These are phyloP conservation scores for Penicillium maclennaniae DNA, from an alignment of 495 filamentous ascomycete species.

Conservation along the genomic window DNA sequence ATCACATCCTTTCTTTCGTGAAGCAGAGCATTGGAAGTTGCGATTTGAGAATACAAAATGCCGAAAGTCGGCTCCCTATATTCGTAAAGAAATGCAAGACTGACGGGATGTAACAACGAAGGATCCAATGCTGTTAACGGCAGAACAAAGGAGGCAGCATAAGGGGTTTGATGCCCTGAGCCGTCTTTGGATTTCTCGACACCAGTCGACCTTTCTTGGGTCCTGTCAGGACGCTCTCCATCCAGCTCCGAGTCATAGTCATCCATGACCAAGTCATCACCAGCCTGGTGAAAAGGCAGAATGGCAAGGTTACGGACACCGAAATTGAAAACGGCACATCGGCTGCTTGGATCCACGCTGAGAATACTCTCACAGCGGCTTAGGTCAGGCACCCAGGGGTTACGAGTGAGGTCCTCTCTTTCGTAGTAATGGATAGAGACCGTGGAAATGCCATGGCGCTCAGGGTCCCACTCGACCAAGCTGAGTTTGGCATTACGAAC, in stretches of 20 bases:
- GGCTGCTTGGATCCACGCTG: constrained; percentile 82
- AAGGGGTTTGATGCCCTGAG: constrained; percentile 64
- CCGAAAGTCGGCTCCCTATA: constrained; percentile 98
- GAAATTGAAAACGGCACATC: constrained; percentile 92
- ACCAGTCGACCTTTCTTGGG: constrained; percentile 5
- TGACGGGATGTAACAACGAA: constrained; percentile 78
- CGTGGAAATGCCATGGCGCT: constrained; percentile 70
- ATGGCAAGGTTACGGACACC: constrained; percentile 85
- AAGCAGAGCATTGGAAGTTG: constrained; percentile 67
- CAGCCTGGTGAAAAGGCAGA: constrained; percentile 79
- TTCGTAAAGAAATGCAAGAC: constrained; percentile 90
- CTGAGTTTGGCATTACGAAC: constrained; percentile 88
- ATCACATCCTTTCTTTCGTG: constrained; percentile 77
- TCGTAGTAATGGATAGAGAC: constrained; percentile 98
- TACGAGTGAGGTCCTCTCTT: constrained; percentile 75
- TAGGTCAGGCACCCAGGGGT: constrained; percentile 69
- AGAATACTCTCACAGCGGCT: constrained; percentile 70
- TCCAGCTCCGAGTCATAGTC: constrained; percentile 81
- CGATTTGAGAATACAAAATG: constrained; percentile 72
- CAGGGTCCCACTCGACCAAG: constrained; percentile 91
- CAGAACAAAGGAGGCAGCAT: constrained; percentile 86
- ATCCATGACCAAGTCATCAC: constrained; percentile 86
- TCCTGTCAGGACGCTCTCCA: constrained; percentile 36
- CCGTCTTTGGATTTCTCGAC: constrained; percentile 47
- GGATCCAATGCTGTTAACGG: constrained; percentile 84